These are phyloP conservation scores for Eucalyptus camaldulensis DNA, from an alignment of 345 rosid genomes.

Conservation along the genomic window DNA sequence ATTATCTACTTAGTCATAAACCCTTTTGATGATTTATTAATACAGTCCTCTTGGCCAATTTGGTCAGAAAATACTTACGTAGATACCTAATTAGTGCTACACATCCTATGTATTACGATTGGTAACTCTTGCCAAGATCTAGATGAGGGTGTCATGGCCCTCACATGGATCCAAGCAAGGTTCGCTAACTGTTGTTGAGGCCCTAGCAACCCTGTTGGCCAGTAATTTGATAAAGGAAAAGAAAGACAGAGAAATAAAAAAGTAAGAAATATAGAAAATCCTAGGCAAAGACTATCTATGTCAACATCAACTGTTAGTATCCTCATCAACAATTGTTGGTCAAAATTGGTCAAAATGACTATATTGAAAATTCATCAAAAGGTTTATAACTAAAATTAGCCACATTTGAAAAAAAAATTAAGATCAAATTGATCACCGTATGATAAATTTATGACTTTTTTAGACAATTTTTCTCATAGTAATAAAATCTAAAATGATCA, in stretches of 20 bases:
- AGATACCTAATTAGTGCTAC: neutral
- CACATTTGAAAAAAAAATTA: too few species aligned
- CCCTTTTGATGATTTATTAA: neutral
- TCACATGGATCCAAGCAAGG: neutral
- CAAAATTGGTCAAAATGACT: accelerated
- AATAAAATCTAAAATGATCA: neutral
- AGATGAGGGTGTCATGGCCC: neutral
- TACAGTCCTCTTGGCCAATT: neutral
- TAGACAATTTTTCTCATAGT: accelerated
- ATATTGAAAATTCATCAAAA: neutral
- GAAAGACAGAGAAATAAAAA: neutral
- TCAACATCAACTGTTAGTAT: accelerated
- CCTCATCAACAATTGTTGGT: accelerated
- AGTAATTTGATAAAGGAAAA: neutral
- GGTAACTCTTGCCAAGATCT: neutral
- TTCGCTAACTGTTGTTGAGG: accelerated
- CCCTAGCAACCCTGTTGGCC: accelerated
- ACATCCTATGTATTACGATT: neutral
- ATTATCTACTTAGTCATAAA: neutral
- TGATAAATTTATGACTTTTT: neutral
- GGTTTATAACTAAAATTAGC: neutral
- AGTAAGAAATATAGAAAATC: neutral
- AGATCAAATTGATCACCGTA: neutral
- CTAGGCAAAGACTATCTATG: neutral
- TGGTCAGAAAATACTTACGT: neutral